Evolutionary conservation across 768 basidiomycete species (phyloP).

Genomic region (Agaricus blazei): DNA sequence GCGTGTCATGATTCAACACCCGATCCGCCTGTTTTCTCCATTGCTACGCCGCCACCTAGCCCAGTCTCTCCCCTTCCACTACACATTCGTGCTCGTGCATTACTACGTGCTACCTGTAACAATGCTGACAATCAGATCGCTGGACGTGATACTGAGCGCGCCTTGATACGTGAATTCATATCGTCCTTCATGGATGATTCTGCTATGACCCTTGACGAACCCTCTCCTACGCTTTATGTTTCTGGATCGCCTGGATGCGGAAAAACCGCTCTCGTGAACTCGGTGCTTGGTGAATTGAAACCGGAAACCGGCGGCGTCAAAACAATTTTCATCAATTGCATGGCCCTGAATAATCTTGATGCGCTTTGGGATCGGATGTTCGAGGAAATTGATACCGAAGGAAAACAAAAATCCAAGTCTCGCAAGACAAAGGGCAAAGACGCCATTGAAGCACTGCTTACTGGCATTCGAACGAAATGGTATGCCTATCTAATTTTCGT

Average conservation of each 20-base stretch:
- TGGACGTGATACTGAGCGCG: constrained; percentile 65
- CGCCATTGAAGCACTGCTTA: constrained; percentile 40
- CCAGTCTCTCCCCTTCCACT: constrained; percentile 48
- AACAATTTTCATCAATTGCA: constrained; percentile 69
- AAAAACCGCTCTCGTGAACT: constrained; percentile 81
- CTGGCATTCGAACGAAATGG: constrained; percentile 48
- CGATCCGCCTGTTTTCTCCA: constrained; percentile 34
- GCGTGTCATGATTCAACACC: constrained; percentile 41
- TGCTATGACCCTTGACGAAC: constrained; percentile 17
- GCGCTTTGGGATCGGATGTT: constrained; percentile 65
- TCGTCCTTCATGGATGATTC: constrained; percentile 40
- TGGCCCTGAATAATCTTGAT: constrained; percentile 66
- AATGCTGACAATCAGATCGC: constrained; percentile 45
- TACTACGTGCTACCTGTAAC: constrained; percentile 70
- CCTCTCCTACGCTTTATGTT: constrained; percentile 65
- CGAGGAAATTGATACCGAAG: constrained; percentile 43
- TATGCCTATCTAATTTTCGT: constrained; percentile 20
- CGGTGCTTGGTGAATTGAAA: constrained; percentile 44
- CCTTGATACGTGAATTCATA: constrained; percentile 54
- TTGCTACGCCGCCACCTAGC: constrained; percentile 59
- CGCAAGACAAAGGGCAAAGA: constrained; percentile 43
- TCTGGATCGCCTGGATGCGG: constrained; percentile 93
- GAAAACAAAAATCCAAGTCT: constrained; percentile 30
- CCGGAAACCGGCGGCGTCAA: constrained; percentile 33
- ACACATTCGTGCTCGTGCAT: constrained; percentile 57